A percentile compares a stretch with the other conserved stretches of the same genome.
Evolutionary conservation across 2,329 filamentous ascomycete species (phyloP).

Genomic region (Kalmusia sp.): DNA sequence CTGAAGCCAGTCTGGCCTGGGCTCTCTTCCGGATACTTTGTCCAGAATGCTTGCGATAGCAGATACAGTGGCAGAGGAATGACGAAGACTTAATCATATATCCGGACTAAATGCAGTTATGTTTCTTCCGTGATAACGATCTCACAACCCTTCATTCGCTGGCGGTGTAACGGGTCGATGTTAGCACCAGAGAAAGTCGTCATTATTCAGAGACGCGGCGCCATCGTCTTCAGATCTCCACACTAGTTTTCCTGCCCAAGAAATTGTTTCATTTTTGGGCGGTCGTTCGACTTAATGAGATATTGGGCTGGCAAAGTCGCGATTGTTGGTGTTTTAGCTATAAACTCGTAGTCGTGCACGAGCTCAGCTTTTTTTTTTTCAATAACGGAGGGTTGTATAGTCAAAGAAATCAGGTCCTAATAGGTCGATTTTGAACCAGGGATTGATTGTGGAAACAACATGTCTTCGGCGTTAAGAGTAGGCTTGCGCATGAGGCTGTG

Average conservation of each 20-base stretch:
- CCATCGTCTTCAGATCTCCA: conserved; percentile 25
- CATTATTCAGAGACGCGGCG: conserved; percentile 24
- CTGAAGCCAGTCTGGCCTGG: background rate
- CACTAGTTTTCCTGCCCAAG: conserved; percentile 20
- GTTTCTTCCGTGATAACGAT: conserved; percentile 31
- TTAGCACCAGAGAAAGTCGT: conserved; percentile 21
- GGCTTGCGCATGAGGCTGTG: background rate
- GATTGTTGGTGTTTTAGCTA: conserved; percentile 5
- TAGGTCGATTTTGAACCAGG: background rate
- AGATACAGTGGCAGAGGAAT: conserved; percentile 27
- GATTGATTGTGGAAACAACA: background rate
- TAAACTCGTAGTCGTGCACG: conserved; percentile 19
- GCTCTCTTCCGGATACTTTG: conserved; percentile 1
- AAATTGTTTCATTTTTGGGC: conserved; percentile 10
- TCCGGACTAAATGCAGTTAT: conserved; percentile 28
- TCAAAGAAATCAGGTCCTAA: background rate
- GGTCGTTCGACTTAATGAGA: conserved; percentile 7
- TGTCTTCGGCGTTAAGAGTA: background rate
- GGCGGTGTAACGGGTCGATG: conserved; percentile 27
- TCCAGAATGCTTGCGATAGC: conserved; percentile 21
- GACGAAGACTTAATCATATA: conserved; percentile 22
- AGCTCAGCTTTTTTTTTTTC: conserved; percentile 20
- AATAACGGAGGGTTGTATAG: conserved; percentile 22
- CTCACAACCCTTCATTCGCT: conserved; percentile 22
- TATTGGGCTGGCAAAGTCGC: conserved; percentile 12